phyloP scores from a whole-genome alignment of 805 yeast species.

The Teunomyces panamensis region DNA sequence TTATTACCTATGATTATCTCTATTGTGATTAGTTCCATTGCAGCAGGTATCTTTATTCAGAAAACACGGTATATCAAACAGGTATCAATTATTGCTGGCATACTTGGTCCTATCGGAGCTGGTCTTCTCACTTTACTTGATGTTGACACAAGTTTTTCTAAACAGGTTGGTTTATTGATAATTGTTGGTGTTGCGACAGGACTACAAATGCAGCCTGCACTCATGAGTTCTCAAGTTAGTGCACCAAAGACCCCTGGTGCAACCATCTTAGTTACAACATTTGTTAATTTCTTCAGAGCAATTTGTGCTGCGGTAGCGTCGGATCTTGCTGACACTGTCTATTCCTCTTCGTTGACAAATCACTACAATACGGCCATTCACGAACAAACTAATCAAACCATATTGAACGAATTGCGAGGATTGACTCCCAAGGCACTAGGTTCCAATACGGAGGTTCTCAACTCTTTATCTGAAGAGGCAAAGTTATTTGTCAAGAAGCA shows the following conservation, averaged over 20 bases:
- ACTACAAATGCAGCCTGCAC: conserved; percentile 43
- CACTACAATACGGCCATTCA: conserved; percentile 7
- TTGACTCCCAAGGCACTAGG: conserved; percentile 14
- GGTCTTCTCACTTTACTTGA: conserved; percentile 44
- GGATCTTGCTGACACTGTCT: conserved; percentile 42
- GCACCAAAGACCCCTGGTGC: conserved; percentile 53
- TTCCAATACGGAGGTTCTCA: conserved; percentile 12
- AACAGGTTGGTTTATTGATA: conserved; percentile 45
- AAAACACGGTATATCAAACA: conserved; percentile 42
- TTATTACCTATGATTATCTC: conserved; percentile 42
- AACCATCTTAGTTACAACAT: conserved; percentile 46
- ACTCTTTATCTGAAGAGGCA: conserved; percentile 20
- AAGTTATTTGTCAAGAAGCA: conserved; percentile 23
- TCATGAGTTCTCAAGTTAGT: conserved; percentile 44
- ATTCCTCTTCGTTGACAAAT: conserved; percentile 23
- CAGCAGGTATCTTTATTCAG: conserved; percentile 37
- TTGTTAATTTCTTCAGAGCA: conserved; percentile 43
- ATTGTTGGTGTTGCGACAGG: conserved; percentile 50
- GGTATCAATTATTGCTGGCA: conserved; percentile 31
- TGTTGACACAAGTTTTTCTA: conserved; percentile 30
- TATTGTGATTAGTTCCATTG: conserved; percentile 33
- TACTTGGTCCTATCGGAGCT: conserved; percentile 39
- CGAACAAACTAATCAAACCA: conserved; percentile 10
- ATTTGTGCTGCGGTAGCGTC: conserved; percentile 48
- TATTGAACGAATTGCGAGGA: conserved; percentile 17